Percentiles rank a stretch among this genome's conserved stretches.
Conservation (phyloP, 225 moss, liverwort and hornwort species). For the Thuidium tamariscinum region DNA sequence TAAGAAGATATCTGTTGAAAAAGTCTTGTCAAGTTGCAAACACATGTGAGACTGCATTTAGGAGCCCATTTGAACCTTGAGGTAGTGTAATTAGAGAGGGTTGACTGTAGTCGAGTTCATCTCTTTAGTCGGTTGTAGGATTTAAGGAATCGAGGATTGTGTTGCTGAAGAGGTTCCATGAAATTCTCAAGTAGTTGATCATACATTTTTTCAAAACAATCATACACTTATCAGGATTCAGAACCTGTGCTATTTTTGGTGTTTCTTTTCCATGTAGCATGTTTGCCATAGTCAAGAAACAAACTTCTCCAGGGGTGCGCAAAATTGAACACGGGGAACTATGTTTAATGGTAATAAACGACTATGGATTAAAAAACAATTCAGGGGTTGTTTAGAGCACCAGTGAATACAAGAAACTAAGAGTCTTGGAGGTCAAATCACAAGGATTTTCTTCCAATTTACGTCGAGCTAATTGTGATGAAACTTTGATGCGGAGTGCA, state of each 20-base stretch:
- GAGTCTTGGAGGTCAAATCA: not conserved
- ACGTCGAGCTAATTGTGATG: not conserved
- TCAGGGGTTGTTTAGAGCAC: not conserved
- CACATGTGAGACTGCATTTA: not conserved
- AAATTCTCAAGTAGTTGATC: not conserved
- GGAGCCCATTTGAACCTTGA: not conserved
- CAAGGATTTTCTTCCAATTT: not conserved
- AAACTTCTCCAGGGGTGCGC: not conserved
- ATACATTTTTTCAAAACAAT: not conserved
- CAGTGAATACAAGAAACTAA: not conserved
- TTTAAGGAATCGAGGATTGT: not conserved
- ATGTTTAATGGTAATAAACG: not conserved
- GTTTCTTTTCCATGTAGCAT: too few species aligned
- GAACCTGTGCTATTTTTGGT: not conserved
- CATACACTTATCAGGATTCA: not conserved
- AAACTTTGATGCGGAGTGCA: not conserved
- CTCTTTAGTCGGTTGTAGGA: not conserved
- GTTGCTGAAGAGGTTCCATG: not conserved
- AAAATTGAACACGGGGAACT: not conserved
- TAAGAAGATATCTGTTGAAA: not conserved
- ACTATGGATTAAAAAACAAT: not conserved
- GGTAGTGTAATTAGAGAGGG: not conserved
- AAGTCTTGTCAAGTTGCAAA: not conserved
- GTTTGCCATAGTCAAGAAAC: not conserved
- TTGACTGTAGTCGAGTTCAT: not conserved